phyloP scores from a whole-genome alignment of 78 protist genomes.

The Polysphondylium violaceum region DNA sequence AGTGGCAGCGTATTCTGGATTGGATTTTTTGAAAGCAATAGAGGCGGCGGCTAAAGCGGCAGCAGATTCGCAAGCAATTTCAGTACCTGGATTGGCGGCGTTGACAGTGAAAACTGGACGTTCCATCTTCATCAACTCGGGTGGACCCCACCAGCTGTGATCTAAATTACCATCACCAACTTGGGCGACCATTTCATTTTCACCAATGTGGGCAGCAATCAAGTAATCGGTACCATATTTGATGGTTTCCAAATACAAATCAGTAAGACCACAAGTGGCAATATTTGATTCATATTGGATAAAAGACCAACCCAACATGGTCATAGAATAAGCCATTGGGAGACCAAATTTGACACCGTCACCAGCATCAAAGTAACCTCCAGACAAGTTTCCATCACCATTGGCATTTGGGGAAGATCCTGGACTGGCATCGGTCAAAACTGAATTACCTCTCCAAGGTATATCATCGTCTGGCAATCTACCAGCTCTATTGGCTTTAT shows the following conservation, averaged over 20 bases:
- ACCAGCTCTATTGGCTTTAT: slow-evolving; percentile 74
- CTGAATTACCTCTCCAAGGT: slow-evolving; percentile 77
- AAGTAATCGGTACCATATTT: slow-evolving; percentile 81
- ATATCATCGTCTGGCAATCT: slow-evolving; percentile 62
- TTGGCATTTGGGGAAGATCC: slow-evolving; percentile 2
- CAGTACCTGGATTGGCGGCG: slow-evolving; percentile 71
- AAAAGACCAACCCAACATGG: slow-evolving; percentile 75
- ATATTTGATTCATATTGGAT: slow-evolving; percentile 24
- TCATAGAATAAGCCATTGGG: slow-evolving; percentile 79
- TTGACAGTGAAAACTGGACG: slow-evolving; percentile 31
- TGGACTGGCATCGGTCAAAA: slow-evolving; percentile 10
- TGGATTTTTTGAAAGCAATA: slow-evolving; percentile 3
- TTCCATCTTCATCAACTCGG: slow-evolving; percentile 20
- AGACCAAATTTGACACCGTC: slow-evolving; percentile 71
- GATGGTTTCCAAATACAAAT: slow-evolving; percentile 32
- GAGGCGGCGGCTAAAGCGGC: slow-evolving; percentile 68
- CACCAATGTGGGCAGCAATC: slow-evolving; percentile 57
- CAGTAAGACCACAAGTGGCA: slow-evolving; percentile 9
- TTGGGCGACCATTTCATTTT: slow-evolving; percentile 39
- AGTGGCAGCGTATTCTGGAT: slow-evolving; percentile 30
- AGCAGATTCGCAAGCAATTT: slow-evolving; percentile 64
- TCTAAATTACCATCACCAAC: slow-evolving; percentile 61
- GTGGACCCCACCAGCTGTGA: slow-evolving; percentile 75
- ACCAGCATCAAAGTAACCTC: slow-evolving; percentile 82
- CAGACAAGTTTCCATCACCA: slow-evolving; percentile 72